phyloP scores from a whole-genome alignment of 176 grass and related monocot species.

The Urochloa ruziziensis region DNA sequence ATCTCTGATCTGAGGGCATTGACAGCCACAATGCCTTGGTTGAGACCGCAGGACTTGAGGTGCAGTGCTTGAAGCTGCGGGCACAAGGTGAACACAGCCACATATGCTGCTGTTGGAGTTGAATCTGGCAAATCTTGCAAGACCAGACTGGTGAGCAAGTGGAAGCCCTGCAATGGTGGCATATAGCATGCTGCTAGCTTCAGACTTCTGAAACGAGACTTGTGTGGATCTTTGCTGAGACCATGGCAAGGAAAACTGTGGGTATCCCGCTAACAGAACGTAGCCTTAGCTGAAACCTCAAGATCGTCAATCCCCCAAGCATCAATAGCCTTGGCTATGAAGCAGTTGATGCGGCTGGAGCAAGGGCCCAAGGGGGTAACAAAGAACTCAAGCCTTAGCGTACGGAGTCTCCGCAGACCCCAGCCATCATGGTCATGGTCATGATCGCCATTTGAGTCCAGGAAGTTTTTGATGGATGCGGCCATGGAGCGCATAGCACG shows the following conservation, averaged over 20 bases:
- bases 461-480: neutral
- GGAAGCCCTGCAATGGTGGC: neutral
- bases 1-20: constrained; percentile 7
- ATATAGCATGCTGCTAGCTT: constrained; percentile 3
- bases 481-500: neutral
- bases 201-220: constrained; percentile 17
- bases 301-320: constrained; percentile 1
- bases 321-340: constrained; percentile 6
- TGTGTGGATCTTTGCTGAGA: neutral
- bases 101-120: neutral
- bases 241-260: constrained; percentile 13
- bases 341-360: neutral
- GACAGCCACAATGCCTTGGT: neutral
- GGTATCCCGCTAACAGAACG: neutral
- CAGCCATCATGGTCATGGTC: neutral
- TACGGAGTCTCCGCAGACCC: neutral
- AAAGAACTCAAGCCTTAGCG: neutral
- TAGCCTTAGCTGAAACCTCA: neutral
- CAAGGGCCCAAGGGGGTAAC: neutral
- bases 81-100: neutral
- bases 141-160: constrained; percentile 6
- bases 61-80: constrained; percentile 26
- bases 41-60: neutral
- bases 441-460: neutral
- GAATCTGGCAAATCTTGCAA: neutral